Percentiles rank a stretch among this genome's conserved stretches.
phyloP scores from a whole-genome alignment of 2,329 filamentous ascomycete genomes.

The Alternaria sp. region DNA sequence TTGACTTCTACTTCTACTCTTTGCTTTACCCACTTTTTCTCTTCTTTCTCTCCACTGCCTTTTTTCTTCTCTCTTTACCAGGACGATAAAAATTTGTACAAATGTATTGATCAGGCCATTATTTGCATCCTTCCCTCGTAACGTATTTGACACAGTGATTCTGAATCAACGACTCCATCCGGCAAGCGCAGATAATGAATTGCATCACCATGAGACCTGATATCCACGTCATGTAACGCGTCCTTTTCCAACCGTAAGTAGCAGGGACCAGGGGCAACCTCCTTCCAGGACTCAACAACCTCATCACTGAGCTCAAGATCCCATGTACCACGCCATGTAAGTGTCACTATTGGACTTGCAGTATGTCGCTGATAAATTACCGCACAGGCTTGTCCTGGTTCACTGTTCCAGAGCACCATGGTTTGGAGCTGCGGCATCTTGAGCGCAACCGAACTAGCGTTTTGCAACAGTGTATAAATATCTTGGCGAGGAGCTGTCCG shows the following conservation, averaged over 20 bases:
- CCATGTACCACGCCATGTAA: slow-evolving; percentile 30
- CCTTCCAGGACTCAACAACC: slow-evolving; percentile 26
- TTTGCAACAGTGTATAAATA: slow-evolving; percentile 25
- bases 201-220: slow-evolving; percentile 24
- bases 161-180: slow-evolving; percentile 25
- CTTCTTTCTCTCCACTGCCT: background rate
- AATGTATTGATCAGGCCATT: background rate
- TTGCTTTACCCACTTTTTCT: background rate
- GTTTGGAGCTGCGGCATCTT: slow-evolving; percentile 28
- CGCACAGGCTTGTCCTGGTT: slow-evolving; percentile 24
- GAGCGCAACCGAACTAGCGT: slow-evolving; percentile 26
- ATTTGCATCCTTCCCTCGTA: slow-evolving; percentile 24
- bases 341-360: slow-evolving; percentile 23
- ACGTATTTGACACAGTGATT: slow-evolving; percentile 24
- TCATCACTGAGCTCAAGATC: slow-evolving; percentile 24
- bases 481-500: slow-evolving; percentile 20
- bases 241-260: slow-evolving; percentile 10
- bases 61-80: background rate
- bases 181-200: slow-evolving; percentile 27
- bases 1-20: background rate
- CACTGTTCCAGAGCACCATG: slow-evolving; percentile 31
- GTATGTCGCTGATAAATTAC: slow-evolving; percentile 27
- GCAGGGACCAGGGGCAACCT: background rate
- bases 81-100: background rate
- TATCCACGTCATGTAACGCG: slow-evolving; percentile 24